Evolutionary conservation across 2,329 filamentous ascomycete genomes (phyloP).

Genomic region (Dendrostoma leiphaemia): DNA sequence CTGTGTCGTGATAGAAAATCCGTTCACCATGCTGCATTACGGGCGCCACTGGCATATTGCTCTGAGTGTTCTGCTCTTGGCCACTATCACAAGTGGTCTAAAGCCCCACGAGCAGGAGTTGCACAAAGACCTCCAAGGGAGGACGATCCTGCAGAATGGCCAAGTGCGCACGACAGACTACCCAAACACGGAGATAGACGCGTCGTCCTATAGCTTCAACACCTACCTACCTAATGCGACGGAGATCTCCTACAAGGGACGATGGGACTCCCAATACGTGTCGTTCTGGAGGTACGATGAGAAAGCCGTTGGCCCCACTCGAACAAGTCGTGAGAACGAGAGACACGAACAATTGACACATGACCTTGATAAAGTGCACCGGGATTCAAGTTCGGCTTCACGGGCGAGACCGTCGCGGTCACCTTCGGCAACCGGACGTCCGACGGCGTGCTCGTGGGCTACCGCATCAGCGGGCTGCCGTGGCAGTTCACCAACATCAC

Average conservation of each 20-base stretch:
- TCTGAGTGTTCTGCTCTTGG: constrained; percentile 7
- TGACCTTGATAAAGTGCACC: constrained; percentile 40
- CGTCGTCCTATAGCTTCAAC: constrained; percentile 30
- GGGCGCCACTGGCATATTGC: not conserved
- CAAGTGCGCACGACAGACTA: constrained; percentile 40
- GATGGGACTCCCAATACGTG: constrained; percentile 59
- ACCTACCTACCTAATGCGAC: constrained; percentile 49
- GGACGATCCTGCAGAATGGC: constrained; percentile 39
- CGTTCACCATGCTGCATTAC: constrained; percentile 2
- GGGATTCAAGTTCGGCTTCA: constrained; percentile 55
- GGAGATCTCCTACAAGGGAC: constrained; percentile 60
- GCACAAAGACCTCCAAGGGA: constrained; percentile 7
- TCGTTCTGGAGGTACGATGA: constrained; percentile 52
- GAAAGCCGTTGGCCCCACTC: too few species aligned
- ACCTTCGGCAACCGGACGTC: constrained; percentile 52
- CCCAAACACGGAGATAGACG: constrained; percentile 37
- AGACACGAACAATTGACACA: too few species aligned
- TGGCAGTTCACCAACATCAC: constrained; percentile 63
- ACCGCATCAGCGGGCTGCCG: constrained; percentile 56
- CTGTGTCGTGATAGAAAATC: too few species aligned
- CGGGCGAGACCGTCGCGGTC: constrained; percentile 50
- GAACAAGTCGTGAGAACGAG: too few species aligned
- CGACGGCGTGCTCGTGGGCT: constrained; percentile 51
- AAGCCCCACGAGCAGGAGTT: constrained; percentile 5
- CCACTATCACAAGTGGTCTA: not conserved